A percentile compares a stretch with the other conserved stretches of the same genome.
phyloP scores from a whole-genome alignment of 257 asterid species.

The Anisodus tanguticus region DNA sequence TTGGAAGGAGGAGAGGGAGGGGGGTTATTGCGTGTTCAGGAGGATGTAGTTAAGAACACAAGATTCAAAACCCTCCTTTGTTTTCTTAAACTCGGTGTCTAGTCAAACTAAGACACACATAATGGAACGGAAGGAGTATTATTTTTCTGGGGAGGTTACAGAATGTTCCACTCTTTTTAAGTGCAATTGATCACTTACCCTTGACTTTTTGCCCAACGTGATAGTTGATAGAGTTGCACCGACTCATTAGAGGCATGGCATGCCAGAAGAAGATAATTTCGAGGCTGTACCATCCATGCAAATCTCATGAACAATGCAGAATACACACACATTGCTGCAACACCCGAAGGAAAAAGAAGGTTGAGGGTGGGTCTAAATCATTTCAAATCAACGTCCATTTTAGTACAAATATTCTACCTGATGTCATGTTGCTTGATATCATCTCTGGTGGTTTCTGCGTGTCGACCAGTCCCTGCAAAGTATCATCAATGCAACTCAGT shows the following conservation, averaged over 20 bases:
- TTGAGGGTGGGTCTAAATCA: constrained; percentile 17
- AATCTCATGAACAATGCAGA: constrained; percentile 94
- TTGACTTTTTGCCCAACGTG: constrained; percentile 92
- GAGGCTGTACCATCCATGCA: constrained; percentile 99
- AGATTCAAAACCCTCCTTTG: background rate
- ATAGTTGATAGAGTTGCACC: constrained; percentile 81
- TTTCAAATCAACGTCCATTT: background rate
- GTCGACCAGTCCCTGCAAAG: constrained; percentile 81
- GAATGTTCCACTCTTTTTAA: background rate
- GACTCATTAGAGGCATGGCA: constrained; percentile 94
- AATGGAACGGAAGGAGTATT: background rate
- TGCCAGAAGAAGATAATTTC: constrained; percentile 82
- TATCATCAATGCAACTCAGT: constrained; percentile 16
- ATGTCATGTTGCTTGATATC: constrained; percentile 97
- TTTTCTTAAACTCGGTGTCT: background rate
- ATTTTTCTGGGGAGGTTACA: background rate
- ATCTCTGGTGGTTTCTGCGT: constrained; percentile 93
- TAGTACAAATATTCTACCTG: constrained; percentile 52
- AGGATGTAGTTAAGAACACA: background rate
- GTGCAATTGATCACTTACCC: constrained; percentile 57
- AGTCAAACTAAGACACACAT: background rate
- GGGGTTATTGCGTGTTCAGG: background rate
- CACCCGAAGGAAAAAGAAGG: background rate
- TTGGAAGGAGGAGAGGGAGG: no score
- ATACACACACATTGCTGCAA: constrained; percentile 91